Base-by-base conservation (phyloP, 495 filamentous ascomycete genomes). In the Xylaria curta region DNA sequence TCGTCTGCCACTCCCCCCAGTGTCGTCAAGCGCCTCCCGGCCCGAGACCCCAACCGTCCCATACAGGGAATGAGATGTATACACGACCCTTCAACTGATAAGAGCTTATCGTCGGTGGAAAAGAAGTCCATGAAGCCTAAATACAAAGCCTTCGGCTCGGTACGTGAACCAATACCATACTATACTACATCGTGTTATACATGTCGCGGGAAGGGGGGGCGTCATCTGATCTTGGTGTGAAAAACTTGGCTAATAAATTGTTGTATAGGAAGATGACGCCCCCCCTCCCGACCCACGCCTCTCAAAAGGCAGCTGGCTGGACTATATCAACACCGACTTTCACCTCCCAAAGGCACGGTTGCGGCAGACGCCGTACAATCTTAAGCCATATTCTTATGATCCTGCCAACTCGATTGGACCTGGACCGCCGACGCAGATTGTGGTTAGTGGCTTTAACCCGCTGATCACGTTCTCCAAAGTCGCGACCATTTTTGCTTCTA, bases 391-490 rank as follows among this genome's bases (percentile, higher is more conserved):
- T 79, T 81, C 87, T 49, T 95, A 94, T 76, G 95, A 97, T 77
- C 81, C 89, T 3, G 85, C 87, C 72, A 92, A 93, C 3, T 97
- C 95, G 17, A 90, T 95, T 69, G 94, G 94, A 1, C 93, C 93
- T 47, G 94, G 93, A 5, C 96, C 97, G 31, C 93, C 97, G 8
- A 90, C 89, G 13, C 93, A 97, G 77, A 89, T 99, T 56, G 91
- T 97, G 13, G 93, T 97, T 24, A 94, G 89, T n/a, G 94, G 95
- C 4, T 97, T 98, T 78, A 95, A 98, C 80, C 94, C 96, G 7
- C 83, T 99, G 72, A 91, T 91, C 10, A 87, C 92, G 21, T 90
- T 95, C 72, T 87, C 90, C 63, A 92, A 93, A 67, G 87, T 98
- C 49, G 89, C 85, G n/a, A 89, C 91, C 31, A 86, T 94, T 26